phyloP scores from a whole-genome alignment of 2,329 filamentous ascomycete genomes.

The Ciborinia camelliae region DNA sequence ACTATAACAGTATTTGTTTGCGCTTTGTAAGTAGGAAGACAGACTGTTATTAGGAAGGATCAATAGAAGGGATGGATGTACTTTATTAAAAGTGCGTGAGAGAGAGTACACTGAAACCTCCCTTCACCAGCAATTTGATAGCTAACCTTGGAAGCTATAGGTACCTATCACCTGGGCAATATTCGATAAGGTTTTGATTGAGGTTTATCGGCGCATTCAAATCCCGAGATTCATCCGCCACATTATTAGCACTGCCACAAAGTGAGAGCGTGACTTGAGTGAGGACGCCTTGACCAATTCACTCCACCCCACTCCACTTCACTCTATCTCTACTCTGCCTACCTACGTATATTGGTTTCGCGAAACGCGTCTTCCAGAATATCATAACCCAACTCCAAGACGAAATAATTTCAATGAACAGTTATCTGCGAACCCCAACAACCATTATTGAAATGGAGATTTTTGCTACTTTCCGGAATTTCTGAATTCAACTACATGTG shows the following conservation, averaged over 20 bases:
- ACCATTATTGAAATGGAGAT: not conserved
- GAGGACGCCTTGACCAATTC: too few relatives aligned
- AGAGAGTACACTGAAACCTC: not conserved
- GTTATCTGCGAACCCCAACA: not conserved
- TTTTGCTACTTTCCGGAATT: not conserved
- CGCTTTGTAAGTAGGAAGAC: not conserved
- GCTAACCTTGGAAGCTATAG: not conserved
- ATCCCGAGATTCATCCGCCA: not conserved
- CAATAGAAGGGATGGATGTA: not conserved
- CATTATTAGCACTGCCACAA: too few relatives aligned
- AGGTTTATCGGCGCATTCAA: not conserved
- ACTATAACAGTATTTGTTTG: not conserved
- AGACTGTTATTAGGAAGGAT: slow-evolving; percentile 12
- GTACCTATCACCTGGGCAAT: not conserved
- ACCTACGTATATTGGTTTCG: not conserved
- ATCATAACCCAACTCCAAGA: not conserved
- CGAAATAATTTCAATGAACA: not conserved
- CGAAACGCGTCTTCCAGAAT: slow-evolving; percentile 6
- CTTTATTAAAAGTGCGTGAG: not conserved
- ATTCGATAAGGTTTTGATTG: not conserved
- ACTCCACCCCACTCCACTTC: not conserved
- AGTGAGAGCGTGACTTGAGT: too few relatives aligned
- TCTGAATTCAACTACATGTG: not conserved
- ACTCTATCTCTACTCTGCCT: too few relatives aligned
- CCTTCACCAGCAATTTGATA: not conserved